Conservation (phyloP, 306 rosid species). For the Lathyrus sativus region DNA sequence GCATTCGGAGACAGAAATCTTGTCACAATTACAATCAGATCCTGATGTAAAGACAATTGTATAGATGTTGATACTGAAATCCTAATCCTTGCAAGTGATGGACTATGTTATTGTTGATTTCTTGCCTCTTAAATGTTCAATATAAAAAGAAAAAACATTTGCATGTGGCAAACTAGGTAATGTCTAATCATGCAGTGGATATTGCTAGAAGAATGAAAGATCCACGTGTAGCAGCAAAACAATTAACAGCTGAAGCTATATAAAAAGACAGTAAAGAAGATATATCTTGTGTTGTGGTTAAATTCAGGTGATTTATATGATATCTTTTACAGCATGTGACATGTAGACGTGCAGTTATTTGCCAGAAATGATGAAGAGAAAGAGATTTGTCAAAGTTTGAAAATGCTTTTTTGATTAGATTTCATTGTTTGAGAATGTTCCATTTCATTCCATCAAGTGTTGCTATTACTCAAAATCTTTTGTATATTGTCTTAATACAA, state of each 20-base stretch:
- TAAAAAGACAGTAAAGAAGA: conserved; percentile 88
- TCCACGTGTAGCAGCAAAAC: conserved; percentile 81
- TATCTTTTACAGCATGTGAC: conserved; percentile 38
- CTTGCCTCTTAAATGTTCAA: conserved; percentile 8
- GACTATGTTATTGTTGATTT: conserved; percentile 55
- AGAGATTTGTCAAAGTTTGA: conserved; percentile 45
- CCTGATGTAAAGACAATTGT: not conserved
- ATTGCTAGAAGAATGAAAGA: conserved; percentile 69
- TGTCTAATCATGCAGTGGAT: conserved; percentile 86
- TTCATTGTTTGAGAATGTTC: conserved; percentile 57
- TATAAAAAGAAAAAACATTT: not conserved
- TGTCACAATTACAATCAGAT: no score
- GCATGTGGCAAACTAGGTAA: conserved; percentile 61
- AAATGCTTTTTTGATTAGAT: conserved; percentile 44
- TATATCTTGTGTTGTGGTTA: conserved; percentile 85
- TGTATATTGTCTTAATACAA: conserved; percentile 40
- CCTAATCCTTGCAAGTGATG: conserved; percentile 85
- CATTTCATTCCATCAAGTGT: conserved; percentile 57
- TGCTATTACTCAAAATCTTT: conserved; percentile 38
- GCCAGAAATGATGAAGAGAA: conserved; percentile 20
- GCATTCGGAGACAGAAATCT: no score
- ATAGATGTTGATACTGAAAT: conserved; percentile 57
- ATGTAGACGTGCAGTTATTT: conserved; percentile 37
- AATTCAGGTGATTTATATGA: conserved; percentile 49
- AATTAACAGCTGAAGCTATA: conserved; percentile 74